Conservation (phyloP, 805 yeast species). For the Huiozyma sinensis region DNA sequence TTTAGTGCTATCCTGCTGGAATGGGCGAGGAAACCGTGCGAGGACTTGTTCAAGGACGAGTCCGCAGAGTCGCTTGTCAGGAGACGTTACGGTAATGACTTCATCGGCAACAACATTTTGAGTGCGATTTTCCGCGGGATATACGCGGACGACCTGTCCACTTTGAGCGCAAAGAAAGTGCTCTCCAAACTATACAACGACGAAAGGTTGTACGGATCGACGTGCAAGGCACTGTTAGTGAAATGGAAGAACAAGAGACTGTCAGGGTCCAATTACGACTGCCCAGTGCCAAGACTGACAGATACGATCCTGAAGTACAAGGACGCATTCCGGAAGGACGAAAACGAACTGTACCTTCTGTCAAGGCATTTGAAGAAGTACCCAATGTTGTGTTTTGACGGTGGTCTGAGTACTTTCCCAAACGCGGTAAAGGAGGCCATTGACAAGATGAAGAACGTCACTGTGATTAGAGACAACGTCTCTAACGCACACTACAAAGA, state of each 20-base stretch:
- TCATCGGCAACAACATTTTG: slow-evolving; percentile 42
- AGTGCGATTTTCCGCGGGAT: slow-evolving; percentile 86
- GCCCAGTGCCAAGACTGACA: slow-evolving; percentile 11
- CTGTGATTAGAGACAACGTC: slow-evolving; percentile 9
- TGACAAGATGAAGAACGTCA: slow-evolving; percentile 27
- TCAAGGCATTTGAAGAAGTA: slow-evolving; percentile 34
- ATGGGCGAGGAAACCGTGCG: slow-evolving; percentile 32
- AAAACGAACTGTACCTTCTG: slow-evolving; percentile 30
- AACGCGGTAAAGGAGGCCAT: slow-evolving; percentile 32
- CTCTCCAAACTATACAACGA: slow-evolving; percentile 44
- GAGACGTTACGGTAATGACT: slow-evolving; percentile 51
- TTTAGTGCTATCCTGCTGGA: slow-evolving; percentile 39
- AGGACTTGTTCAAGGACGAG: slow-evolving; percentile 42
- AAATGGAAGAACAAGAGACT: slow-evolving; percentile 14
- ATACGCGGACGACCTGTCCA: slow-evolving; percentile 72
- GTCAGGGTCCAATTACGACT: not conserved
- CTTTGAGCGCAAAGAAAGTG: slow-evolving; percentile 55
- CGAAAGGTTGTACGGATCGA: slow-evolving; percentile 52
- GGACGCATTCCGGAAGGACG: slow-evolving; percentile 29
- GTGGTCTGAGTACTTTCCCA: slow-evolving; percentile 50
- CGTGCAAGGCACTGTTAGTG: slow-evolving; percentile 37
- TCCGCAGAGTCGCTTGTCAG: slow-evolving; percentile 54
- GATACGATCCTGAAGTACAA: slow-evolving; percentile 31
- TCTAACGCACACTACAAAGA: slow-evolving; percentile 1
- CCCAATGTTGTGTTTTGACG: slow-evolving; percentile 51